Evolutionary conservation across 2,329 filamentous ascomycete species (phyloP).

Genomic region (Fusarium drepaniforme): DNA sequence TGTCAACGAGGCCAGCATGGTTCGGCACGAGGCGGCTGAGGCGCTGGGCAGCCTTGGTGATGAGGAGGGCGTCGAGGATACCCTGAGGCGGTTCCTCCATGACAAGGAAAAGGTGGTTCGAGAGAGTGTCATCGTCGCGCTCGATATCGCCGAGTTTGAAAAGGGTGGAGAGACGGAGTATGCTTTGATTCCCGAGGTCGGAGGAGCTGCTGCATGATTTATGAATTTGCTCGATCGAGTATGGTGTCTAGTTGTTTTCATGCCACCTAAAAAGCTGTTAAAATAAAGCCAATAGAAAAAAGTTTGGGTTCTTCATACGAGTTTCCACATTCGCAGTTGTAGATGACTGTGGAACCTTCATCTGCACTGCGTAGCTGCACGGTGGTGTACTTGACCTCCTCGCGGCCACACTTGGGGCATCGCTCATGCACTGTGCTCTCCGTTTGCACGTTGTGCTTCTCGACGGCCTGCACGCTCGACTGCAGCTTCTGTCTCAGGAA

Average conservation of each 20-base stretch:
- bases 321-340: slow-evolving; percentile 86
- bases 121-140: slow-evolving; percentile 93
- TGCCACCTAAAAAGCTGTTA: slow-evolving; percentile 60
- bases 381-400: slow-evolving; percentile 86
- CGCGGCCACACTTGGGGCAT: slow-evolving; percentile 84
- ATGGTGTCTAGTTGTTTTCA: slow-evolving; percentile 66
- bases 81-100: slow-evolving; percentile 83
- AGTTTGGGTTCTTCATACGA: slow-evolving; percentile 65
- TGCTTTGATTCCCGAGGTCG: slow-evolving; percentile 82
- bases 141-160: slow-evolving; percentile 99
- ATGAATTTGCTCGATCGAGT: slow-evolving; percentile 33
- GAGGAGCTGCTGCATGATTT: slow-evolving; percentile 55
- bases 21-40: slow-evolving; percentile 96
- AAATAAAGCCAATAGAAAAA: slow-evolving; percentile 28
- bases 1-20: slow-evolving; percentile 90
- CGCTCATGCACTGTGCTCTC: slow-evolving; percentile 75
- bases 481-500: slow-evolving; percentile 83
- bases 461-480: slow-evolving; percentile 87
- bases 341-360: slow-evolving; percentile 94
- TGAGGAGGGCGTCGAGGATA: slow-evolving; percentile 91
- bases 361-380: slow-evolving; percentile 92
- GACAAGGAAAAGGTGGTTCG: slow-evolving; percentile 94
- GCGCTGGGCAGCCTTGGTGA: slow-evolving; percentile 94
- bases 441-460: slow-evolving; percentile 81
- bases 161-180: slow-evolving; percentile 91